These are phyloP conservation scores for Monosiga brevicollis DNA, from an alignment of 78 protist species.

Conservation along the genomic window DNA sequence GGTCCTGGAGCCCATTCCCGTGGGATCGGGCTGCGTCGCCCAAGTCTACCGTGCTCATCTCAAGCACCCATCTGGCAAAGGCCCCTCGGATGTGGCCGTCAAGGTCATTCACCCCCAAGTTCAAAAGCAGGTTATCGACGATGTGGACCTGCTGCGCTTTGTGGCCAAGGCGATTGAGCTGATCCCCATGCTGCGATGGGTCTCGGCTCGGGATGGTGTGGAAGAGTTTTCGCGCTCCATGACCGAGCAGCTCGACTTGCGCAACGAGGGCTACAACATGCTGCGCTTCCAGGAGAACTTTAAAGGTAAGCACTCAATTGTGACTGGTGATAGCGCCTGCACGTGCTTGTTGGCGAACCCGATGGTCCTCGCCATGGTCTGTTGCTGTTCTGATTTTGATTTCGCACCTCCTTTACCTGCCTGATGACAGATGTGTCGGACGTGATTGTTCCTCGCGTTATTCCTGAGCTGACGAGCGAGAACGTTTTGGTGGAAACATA, in stretches of 20 bases:
- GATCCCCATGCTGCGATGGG: neutral
- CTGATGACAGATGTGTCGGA: neutral
- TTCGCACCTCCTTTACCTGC: too few relatives aligned
- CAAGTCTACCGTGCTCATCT: conserved; percentile 22
- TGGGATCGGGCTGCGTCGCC: conserved; percentile 12
- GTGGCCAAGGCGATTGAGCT: neutral
- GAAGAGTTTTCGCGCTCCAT: conserved; percentile 12
- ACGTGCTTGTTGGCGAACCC: too few relatives aligned
- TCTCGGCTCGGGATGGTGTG: neutral
- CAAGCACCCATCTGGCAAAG: neutral
- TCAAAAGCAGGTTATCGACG: neutral
- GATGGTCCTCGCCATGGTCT: too few relatives aligned
- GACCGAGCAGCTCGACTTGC: conserved; percentile 12
- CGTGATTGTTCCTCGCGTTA: neutral
- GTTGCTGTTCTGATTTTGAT: too few relatives aligned
- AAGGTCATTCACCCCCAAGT: conserved; percentile 28
- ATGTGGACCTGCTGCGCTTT: neutral
- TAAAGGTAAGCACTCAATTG: neutral
- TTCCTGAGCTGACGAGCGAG: neutral
- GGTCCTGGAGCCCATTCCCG: neutral
- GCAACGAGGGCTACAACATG: conserved; percentile 25
- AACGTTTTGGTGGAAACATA: conserved; percentile 14
- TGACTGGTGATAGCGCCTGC: too few relatives aligned
- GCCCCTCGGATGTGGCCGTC: neutral
- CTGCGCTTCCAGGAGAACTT: neutral